Conservation (phyloP, 148 eudicot genomes). For the Diospyros lotus region DNA sequence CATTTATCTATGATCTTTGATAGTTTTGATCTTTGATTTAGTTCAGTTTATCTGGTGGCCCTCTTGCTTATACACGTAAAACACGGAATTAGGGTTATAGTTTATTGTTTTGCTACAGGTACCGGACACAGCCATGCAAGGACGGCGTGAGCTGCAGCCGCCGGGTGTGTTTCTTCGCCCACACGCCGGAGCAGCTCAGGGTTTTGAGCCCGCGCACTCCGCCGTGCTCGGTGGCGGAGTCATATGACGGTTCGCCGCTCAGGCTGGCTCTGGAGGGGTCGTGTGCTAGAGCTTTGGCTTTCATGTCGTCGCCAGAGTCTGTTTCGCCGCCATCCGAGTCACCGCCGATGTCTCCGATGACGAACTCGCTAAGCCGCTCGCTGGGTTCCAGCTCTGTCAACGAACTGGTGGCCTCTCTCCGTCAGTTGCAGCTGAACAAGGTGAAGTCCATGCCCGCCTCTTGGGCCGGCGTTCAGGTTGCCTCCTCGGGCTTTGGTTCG, state of each 20-base stretch:
- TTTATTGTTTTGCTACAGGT: not conserved
- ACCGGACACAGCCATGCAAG: slow-evolving; percentile 31
- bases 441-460: not conserved
- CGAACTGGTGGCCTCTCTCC: not conserved
- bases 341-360: not conserved
- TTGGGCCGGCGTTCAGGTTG: not conserved
- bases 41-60: too few species aligned
- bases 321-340: not conserved
- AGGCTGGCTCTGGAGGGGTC: slow-evolving; percentile 6
- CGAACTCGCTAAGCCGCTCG: not conserved
- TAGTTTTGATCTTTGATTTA: too few species aligned
- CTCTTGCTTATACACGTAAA: too few species aligned
- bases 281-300: not conserved
- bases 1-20: too few species aligned
- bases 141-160: slow-evolving; percentile 21
- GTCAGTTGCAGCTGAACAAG: not conserved
- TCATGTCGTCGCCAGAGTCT: slow-evolving; percentile 5
- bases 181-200: slow-evolving; percentile 24
- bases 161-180: slow-evolving; percentile 26
- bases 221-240: not conserved
- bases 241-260: slow-evolving; percentile 17
- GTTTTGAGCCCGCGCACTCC: not conserved
- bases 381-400: not conserved
- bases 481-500: not conserved
- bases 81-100: too few species aligned